phyloP scores from a whole-genome alignment of 2,329 filamentous ascomycete species.

The Proliferodiscus dingleyae region DNA sequence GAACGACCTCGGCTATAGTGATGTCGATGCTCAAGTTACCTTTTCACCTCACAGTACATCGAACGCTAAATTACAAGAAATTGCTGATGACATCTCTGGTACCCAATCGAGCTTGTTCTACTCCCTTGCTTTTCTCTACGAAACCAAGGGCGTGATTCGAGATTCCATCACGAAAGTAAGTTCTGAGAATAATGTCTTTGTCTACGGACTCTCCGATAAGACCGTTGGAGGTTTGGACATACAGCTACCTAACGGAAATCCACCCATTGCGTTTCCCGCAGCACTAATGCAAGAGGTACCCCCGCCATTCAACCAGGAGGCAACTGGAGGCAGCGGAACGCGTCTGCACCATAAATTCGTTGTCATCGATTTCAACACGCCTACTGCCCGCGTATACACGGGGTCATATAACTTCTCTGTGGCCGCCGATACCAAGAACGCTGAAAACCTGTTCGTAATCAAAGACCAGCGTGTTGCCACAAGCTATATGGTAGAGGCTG shows the following conservation, averaged over 20 bases:
- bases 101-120: slow-evolving; percentile 22
- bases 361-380: slow-evolving; percentile 22
- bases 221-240: slow-evolving; percentile 18
- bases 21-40: slow-evolving; percentile 20
- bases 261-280: slow-evolving; percentile 20
- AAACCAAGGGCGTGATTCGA: slow-evolving; percentile 19
- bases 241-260: slow-evolving; percentile 17
- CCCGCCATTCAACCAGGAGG: slow-evolving; percentile 15
- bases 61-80: slow-evolving; percentile 16
- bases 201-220: slow-evolving; percentile 24
- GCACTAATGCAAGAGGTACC: slow-evolving; percentile 1
- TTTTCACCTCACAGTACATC: slow-evolving; percentile 21
- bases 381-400: slow-evolving; percentile 21
- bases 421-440: slow-evolving; percentile 19
- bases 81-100: slow-evolving; percentile 13
- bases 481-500: slow-evolving; percentile 22
- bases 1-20: slow-evolving; percentile 14
- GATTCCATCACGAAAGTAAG: slow-evolving; percentile 19
- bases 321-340: slow-evolving; percentile 19
- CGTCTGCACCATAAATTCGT: slow-evolving; percentile 25
- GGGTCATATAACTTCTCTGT: slow-evolving; percentile 23
- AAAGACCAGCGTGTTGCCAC: slow-evolving; percentile 19
- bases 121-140: slow-evolving; percentile 24
- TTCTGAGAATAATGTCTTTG: slow-evolving; percentile 17
- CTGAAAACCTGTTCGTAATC: slow-evolving; percentile 20